Base-by-base conservation (phyloP, 495 filamentous ascomycete species). In the Neurospora sp. region DNA sequence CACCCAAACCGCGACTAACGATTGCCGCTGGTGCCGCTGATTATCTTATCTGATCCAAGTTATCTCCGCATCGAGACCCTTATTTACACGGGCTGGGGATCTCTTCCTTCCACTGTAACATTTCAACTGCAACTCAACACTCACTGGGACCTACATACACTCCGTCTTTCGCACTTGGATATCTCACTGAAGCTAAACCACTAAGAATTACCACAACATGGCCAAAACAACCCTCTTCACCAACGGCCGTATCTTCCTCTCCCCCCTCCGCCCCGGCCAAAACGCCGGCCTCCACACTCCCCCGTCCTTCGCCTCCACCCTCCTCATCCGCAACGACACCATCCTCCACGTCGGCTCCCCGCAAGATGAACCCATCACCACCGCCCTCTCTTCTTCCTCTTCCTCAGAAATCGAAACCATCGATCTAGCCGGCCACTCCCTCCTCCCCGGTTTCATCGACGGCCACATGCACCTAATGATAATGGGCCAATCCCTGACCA, bases 361-460 rank as follows among this genome's bases (percentile, higher is more conserved):
- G 2, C 76, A 76, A 38, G 82, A 84, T 44, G 79, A 78, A 1
- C 71, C 79, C 27, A 76, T 85, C 35, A 75, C 77, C 23, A 72
- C 77, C 1, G 80, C 83, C 41, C 76, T 77, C 31, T 48, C 79
- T 2, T 31, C 77, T 1, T 12, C n/a, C n/a, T 27, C 46, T 9
- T 23, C n/a, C 11, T 23, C 4, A 31, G 80, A 78, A 16, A 80
- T 84, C 1, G 75, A 54, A 5, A 42, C 70, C 23, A 14, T 74
- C 80, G 85, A 90, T 75, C 80, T 92, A 20, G 69, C 82, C 1
- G 79, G 84, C 44, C 81, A 79, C 27, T 84, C 86, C 35, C 80
- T 91, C 12, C 78, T 90, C 39, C 90, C 90, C 0, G 88, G 89
- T 35, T 92, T 92, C 76, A 86, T 91, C 69, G 89, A 91, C 75